phyloP scores from a whole-genome alignment of 2,329 filamentous ascomycete genomes.

The Aspergillus intermedius region DNA sequence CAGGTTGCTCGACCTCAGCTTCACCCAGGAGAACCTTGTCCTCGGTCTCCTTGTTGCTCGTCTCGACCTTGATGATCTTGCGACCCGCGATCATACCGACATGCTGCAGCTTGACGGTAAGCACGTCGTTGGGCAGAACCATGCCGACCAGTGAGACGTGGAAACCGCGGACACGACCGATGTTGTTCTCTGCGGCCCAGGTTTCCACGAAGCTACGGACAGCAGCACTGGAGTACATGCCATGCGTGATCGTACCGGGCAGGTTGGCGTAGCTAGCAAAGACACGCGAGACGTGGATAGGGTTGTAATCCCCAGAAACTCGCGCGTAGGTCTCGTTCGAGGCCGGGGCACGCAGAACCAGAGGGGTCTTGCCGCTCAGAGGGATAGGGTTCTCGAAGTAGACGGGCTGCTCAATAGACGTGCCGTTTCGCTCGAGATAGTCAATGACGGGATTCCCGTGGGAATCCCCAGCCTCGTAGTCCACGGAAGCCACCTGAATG shows the following conservation, averaged over 20 bases:
- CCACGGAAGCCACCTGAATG: conserved; percentile 93
- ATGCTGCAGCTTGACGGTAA: conserved; percentile 92
- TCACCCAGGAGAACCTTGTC: conserved; percentile 94
- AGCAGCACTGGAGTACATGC: conserved; percentile 98
- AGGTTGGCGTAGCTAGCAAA: conserved; percentile 95
- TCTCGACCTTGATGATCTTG: conserved; percentile 99
- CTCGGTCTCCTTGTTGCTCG: conserved; percentile 88
- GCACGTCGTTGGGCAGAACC: conserved; percentile 93
- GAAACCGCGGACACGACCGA: conserved; percentile 95
- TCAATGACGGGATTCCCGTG: conserved; percentile 96
- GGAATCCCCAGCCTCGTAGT: conserved; percentile 85
- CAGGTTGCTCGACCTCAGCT: conserved; percentile 95
- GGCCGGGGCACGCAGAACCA: conserved; percentile 81
- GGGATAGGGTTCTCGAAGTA: conserved; percentile 97
- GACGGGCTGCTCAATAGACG: conserved; percentile 89
- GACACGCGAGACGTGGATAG: conserved; percentile 94
- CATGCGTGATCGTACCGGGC: conserved; percentile 94
- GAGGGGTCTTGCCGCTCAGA: conserved; percentile 81
- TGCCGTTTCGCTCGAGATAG: conserved; percentile 86
- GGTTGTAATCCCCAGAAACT: conserved; percentile 97
- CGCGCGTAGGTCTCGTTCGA: conserved; percentile 98
- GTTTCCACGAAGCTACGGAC: conserved; percentile 95
- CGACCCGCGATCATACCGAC: conserved; percentile 96
- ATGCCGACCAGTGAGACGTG: conserved; percentile 96
- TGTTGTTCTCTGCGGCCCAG: conserved; percentile 98